Conservation (phyloP, 768 basidiomycete species). For the Mycena indigotica region DNA sequence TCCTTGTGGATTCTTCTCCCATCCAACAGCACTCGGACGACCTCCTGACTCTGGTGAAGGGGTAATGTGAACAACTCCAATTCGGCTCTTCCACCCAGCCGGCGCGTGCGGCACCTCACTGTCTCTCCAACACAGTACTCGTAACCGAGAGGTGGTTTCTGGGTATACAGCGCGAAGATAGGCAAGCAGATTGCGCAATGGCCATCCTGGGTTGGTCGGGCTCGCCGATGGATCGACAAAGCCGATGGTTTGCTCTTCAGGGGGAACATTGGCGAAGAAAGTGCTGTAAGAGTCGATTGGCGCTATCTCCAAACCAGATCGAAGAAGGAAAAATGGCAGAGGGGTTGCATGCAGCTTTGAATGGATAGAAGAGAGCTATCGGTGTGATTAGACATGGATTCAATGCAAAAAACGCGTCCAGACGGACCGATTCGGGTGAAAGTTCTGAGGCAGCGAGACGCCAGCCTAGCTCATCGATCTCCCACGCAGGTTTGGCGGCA, state of each 20-base stretch:
- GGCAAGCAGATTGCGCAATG: constrained; percentile 87
- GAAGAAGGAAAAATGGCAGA: constrained; percentile 66
- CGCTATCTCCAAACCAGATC: constrained; percentile 45
- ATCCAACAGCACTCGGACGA: constrained; percentile 78
- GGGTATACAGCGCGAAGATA: constrained; percentile 71
- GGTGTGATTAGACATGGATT: not conserved
- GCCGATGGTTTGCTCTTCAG: constrained; percentile 47
- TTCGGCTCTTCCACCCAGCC: constrained; percentile 61
- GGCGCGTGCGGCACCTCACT: constrained; percentile 43
- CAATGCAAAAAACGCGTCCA: not conserved
- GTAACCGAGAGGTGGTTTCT: constrained; percentile 47
- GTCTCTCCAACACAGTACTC: constrained; percentile 80
- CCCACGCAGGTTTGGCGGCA: constrained; percentile 88
- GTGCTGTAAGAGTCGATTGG: constrained; percentile 56
- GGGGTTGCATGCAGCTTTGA: constrained; percentile 44
- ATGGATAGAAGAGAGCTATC: constrained; percentile 58
- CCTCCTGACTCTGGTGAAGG: constrained; percentile 18
- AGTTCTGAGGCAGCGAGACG: constrained; percentile 48
- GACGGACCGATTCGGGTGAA: constrained; percentile 42
- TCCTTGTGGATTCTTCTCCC: constrained; percentile 91
- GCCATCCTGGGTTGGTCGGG: constrained; percentile 82
- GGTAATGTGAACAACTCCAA: constrained; percentile 51
- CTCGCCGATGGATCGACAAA: constrained; percentile 88
- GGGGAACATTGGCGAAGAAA: constrained; percentile 55
- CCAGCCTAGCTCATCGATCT: constrained; percentile 69